These are phyloP conservation scores for Erysimum cheiri DNA, from an alignment of 441 rosid genomes.

Conservation along the genomic window DNA sequence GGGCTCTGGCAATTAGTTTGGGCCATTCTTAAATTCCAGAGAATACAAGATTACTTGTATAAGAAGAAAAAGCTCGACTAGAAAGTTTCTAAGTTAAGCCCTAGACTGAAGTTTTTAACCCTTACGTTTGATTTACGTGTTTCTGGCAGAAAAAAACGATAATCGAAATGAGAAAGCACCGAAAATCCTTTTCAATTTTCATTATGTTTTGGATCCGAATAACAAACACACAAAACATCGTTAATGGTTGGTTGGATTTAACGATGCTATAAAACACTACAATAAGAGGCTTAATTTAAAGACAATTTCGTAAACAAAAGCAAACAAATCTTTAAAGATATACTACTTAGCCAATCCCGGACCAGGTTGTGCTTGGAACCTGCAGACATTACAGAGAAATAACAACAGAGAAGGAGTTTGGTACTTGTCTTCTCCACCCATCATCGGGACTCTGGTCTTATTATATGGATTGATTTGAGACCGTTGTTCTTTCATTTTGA, in stretches of 20 bases:
- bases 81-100: neutral
- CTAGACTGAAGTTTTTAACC: neutral
- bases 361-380: conserved; percentile 9
- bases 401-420: no score
- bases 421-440: no score
- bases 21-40: conserved; percentile 53
- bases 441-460: no score
- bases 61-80: conserved; percentile 45
- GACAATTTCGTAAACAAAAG: neutral
- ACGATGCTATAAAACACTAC: conserved; percentile 7
- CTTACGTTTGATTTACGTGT: conserved; percentile 1
- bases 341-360: conserved; percentile 35
- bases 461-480: no score
- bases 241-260: neutral
- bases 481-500: no score
- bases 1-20: conserved; percentile 54
- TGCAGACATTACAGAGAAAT: no score
- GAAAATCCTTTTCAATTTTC: conserved; percentile 12
- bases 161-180: neutral
- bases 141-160: neutral
- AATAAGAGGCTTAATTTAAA: conserved; percentile 10
- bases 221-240: conserved; percentile 13
- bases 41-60: conserved; percentile 45
- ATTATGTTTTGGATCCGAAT: conserved; percentile 17
- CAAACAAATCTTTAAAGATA: conserved; percentile 5